phyloP scores from a whole-genome alignment of 176 grass and related monocot genomes.

The Puccinellia tenuiflora region DNA sequence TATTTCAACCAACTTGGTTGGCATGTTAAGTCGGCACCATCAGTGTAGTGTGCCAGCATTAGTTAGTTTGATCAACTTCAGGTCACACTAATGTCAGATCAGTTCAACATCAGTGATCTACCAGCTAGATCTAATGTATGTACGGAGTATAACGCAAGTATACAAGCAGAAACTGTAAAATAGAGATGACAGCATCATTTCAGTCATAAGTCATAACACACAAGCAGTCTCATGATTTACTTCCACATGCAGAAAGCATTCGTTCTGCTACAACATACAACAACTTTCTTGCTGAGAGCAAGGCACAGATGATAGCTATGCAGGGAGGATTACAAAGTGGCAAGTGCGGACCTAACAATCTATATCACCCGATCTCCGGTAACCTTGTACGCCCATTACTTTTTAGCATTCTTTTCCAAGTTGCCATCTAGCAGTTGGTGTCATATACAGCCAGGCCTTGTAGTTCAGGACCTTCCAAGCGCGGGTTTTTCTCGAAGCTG shows the following conservation, averaged over 20 bases:
- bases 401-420: slow-evolving; percentile 21
- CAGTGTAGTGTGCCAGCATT: no score
- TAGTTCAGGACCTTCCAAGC: slow-evolving; percentile 85
- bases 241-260: slow-evolving; percentile 28
- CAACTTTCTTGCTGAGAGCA: slow-evolving; percentile 26
- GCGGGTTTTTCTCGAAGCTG: slow-evolving; percentile 94
- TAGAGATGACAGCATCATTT: neutral
- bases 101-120: neutral
- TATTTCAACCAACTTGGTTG: neutral
- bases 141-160: neutral
- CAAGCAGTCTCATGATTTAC: slow-evolving; percentile 30
- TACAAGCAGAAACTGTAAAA: neutral
- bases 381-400: slow-evolving; percentile 34
- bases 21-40: no score
- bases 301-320: slow-evolving; percentile 33
- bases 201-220: slow-evolving; percentile 17
- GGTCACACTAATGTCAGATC: no score
- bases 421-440: slow-evolving; percentile 74
- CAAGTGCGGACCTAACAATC: slow-evolving; percentile 26
- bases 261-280: slow-evolving; percentile 27
- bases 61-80: no score
- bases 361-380: slow-evolving; percentile 31
- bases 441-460: slow-evolving; percentile 84
- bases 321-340: slow-evolving; percentile 32
- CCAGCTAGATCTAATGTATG: neutral